Evolutionary conservation across 1,284 basidiomycete species (phyloP).

Genomic region (Ceratorhiza oryzae-sativae): DNA sequence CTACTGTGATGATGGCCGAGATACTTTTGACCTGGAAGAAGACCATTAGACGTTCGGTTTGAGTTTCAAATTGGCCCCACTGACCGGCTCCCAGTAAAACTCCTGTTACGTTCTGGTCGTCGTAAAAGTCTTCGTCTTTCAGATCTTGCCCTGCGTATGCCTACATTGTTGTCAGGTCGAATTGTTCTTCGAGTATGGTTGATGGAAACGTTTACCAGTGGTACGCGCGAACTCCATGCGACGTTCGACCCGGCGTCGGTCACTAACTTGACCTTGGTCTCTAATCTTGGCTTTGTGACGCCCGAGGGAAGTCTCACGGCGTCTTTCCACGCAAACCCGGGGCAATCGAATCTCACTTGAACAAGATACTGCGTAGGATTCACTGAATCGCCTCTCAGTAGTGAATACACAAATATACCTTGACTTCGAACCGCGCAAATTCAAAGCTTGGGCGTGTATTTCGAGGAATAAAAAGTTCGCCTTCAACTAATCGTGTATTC

Average conservation of each 20-base stretch:
- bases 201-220: not conserved
- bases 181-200: not conserved
- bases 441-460: conserved; percentile 12
- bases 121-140: conserved; percentile 23
- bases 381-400: not conserved
- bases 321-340: conserved; percentile 7
- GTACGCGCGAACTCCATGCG: conserved; percentile 13
- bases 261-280: not conserved
- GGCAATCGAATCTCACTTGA: conserved; percentile 5
- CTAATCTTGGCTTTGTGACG: conserved; percentile 1
- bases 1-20: conserved; percentile 13
- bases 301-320: conserved; percentile 16
- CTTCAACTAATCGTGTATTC: conserved; percentile 12
- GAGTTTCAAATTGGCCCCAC: not conserved
- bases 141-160: conserved; percentile 1
- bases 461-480: conserved; percentile 6
- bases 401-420: not conserved
- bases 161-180: not conserved
- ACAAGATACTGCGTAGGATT: conserved; percentile 7
- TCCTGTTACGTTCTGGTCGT: conserved; percentile 12
- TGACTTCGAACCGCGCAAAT: conserved; percentile 17
- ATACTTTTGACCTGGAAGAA: conserved; percentile 3
- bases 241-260: conserved; percentile 2
- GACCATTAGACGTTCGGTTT: not conserved
- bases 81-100: conserved; percentile 1